phyloP scores from a whole-genome alignment of 2,329 filamentous ascomycete genomes.

The Ceratocystis albifundus region DNA sequence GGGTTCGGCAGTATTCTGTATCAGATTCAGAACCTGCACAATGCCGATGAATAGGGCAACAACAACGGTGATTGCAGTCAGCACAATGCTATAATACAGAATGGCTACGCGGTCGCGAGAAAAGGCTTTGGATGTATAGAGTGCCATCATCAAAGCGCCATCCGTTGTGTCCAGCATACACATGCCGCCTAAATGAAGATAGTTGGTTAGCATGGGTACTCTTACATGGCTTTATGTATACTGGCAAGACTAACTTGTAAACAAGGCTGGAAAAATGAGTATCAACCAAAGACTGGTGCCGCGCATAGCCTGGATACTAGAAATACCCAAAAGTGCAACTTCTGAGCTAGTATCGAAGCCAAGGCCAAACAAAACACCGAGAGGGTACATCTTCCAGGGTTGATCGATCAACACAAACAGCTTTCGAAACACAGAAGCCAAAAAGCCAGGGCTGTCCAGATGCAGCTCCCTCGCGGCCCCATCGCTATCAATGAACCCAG shows the following conservation, averaged over 20 bases:
- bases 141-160: conserved; percentile 85
- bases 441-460: conserved; percentile 64
- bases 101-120: conserved; percentile 77
- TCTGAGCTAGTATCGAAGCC: conserved; percentile 95
- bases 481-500: conserved; percentile 27
- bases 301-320: conserved; percentile 70
- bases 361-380: conserved; percentile 78
- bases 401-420: conserved; percentile 64
- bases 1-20: conserved; percentile 63
- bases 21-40: conserved; percentile 69
- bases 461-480: conserved; percentile 43
- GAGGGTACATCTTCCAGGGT: conserved; percentile 93
- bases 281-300: conserved; percentile 93
- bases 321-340: conserved; percentile 81
- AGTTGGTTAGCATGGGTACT: conserved; percentile 8
- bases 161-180: conserved; percentile 87
- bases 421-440: conserved; percentile 58
- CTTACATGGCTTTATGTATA: neutral
- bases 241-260: conserved; percentile 51
- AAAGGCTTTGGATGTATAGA: conserved; percentile 73
- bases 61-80: conserved; percentile 71
- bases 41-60: conserved; percentile 78
- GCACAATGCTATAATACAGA: conserved; percentile 81
- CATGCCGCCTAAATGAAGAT: conserved; percentile 60
- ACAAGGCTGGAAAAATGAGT: conserved; percentile 77